Evolutionary conservation across 2,329 filamentous ascomycete species (phyloP).

Genomic region (Cercospora citrullina): DNA sequence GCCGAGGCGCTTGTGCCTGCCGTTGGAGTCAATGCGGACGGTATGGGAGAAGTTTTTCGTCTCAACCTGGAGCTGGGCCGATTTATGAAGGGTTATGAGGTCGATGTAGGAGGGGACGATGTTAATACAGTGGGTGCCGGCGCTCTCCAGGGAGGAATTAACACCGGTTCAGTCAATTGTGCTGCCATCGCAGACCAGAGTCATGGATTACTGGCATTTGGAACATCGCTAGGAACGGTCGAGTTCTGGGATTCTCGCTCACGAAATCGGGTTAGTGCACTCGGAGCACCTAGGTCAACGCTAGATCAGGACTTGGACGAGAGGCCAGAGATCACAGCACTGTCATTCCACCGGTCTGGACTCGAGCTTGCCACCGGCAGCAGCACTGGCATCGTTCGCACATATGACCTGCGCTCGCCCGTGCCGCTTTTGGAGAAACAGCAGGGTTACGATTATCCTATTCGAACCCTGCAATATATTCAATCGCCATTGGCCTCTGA

Average conservation of each 20-base stretch:
- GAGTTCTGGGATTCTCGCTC: conserved; percentile 95
- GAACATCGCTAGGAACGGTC: conserved; percentile 90
- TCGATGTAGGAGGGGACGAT: conserved; percentile 86
- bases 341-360: conserved; percentile 82
- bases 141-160: conserved; percentile 81
- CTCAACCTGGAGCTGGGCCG: conserved; percentile 88
- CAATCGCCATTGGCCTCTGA: conserved; percentile 50
- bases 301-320: conserved; percentile 34
- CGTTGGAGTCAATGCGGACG: conserved; percentile 82
- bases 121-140: conserved; percentile 64
- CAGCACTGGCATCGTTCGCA: conserved; percentile 81
- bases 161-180: conserved; percentile 81
- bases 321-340: conserved; percentile 71
- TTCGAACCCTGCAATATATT: conserved; percentile 76
- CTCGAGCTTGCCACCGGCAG: conserved; percentile 83
- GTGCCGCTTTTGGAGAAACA: conserved; percentile 86
- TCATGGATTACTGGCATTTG: conserved; percentile 89
- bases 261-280: conserved; percentile 74
- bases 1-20: conserved; percentile 85
- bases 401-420: conserved; percentile 90
- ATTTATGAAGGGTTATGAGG: conserved; percentile 91
- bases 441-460: conserved; percentile 90
- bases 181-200: conserved; percentile 83
- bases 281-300: conserved; percentile 55
- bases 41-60: conserved; percentile 87